phyloP scores from a whole-genome alignment of 2,329 filamentous ascomycete species.

The Magnaporthales sp. region DNA sequence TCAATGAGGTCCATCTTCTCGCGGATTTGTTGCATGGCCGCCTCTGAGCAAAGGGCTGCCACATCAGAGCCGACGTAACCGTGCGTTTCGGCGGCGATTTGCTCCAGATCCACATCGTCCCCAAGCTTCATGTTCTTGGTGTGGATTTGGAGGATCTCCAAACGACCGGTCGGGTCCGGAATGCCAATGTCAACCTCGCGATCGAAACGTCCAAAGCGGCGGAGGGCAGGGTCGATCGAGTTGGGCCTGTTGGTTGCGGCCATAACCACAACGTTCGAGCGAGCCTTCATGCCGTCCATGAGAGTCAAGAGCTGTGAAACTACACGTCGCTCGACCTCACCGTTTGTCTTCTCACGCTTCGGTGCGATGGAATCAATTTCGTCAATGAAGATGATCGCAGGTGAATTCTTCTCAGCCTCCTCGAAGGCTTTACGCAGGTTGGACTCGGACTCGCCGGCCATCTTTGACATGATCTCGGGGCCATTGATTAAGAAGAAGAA shows the following conservation, averaged over 20 bases:
- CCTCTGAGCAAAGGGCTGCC: slow-evolving; percentile 95
- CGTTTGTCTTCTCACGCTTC: slow-evolving; percentile 99
- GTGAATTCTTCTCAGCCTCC: slow-evolving; percentile 98
- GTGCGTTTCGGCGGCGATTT: slow-evolving; percentile 95
- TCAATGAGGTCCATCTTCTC: slow-evolving; percentile 99
- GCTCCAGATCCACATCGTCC: slow-evolving; percentile 93
- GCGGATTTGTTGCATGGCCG: slow-evolving; percentile 99
- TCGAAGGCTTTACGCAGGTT: slow-evolving; percentile 99
- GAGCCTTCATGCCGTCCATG: slow-evolving; percentile 99
- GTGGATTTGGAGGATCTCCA: slow-evolving; percentile 98
- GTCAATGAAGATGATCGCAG: slow-evolving; percentile 98
- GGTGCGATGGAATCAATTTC: slow-evolving; percentile 99
- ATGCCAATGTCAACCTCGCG: slow-evolving; percentile 98
- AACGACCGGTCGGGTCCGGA: slow-evolving; percentile 92
- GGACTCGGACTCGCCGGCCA: slow-evolving; percentile 98
- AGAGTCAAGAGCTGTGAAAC: slow-evolving; percentile 92
- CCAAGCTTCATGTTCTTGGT: slow-evolving; percentile 99
- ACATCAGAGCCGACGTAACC: slow-evolving; percentile 98
- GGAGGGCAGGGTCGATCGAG: slow-evolving; percentile 94
- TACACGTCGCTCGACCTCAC: slow-evolving; percentile 96
- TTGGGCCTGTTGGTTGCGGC: slow-evolving; percentile 97
- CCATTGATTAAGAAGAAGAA: slow-evolving; percentile 99
- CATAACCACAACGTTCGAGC: slow-evolving; percentile 98
- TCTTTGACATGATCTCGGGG: slow-evolving; percentile 99
- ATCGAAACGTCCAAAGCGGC: slow-evolving; percentile 97